Base-by-base conservation (phyloP, 208 protist genomes). In the Phytomonas francai region DNA sequence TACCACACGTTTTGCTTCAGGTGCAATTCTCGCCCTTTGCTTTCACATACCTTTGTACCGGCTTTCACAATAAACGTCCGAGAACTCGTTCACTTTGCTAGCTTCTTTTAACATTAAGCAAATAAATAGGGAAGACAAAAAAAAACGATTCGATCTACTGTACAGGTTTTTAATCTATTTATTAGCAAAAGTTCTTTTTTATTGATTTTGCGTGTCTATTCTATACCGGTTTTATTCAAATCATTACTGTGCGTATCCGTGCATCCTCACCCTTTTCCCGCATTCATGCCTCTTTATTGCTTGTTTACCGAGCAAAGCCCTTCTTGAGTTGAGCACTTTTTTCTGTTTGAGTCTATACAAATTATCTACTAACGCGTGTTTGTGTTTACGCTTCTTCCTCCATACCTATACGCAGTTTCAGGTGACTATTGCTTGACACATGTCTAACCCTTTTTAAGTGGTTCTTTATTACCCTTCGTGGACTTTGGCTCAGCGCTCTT, bases 101-200 rank as follows among this genome's bases (percentile, higher is more conserved):
- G 42, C 16, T 22, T 12, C 16, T 51, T 51, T 51, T 51, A 3
- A 22, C 42, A 51, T 19, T 22, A 22, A 22, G 3, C 16, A 51
- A 51, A 12, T 3, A 51, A 51, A 51, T 12, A 51, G 16, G 1
- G 4, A 42, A 51, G 25, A n/a, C 32, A 69, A 61, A 69, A 61
- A 64, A 64, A 71, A 63, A 64, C n/a, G 64, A 6, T 51, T 51
- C 7, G 16, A 51, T 51, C 42, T 51, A 51, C 42, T 51, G 42
- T 51, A 51, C 16, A 22, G 16, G 42, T 3, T n/a, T 51, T 51
- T 19, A 22, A 51, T 51, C 42, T 51, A 51, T 51, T 51, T 51
- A 51, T 22, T n/a, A 19, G 42, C 3, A 51, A n/a, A 22, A 22
- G 42, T 54, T 49, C 8, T 29, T 68, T 39, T 39, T 59, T 33